Base-by-base conservation (phyloP, 2,329 filamentous ascomycete genomes). In the Aureobasidium vineae region DNA sequence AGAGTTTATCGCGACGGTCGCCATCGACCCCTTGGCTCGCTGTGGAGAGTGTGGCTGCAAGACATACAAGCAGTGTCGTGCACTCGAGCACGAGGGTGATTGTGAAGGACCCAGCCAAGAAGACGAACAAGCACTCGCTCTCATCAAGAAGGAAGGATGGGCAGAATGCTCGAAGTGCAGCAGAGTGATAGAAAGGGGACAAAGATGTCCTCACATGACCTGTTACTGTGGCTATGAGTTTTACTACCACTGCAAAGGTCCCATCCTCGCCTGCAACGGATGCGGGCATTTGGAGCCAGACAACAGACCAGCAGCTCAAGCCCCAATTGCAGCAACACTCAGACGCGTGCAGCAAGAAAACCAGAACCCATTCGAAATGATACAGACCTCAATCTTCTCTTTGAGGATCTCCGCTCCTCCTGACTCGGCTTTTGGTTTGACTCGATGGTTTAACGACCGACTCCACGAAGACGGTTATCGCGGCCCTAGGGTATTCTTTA, bases 161-260 rank as follows among this genome's bases (percentile, higher is more conserved):
- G 31, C 28, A 10, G 15, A 31, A 2, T 63, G 59, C 45, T 28
- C 45, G 1, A 0, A 52, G 7, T 63, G 59, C 21, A 13, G 16
- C 23, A 50, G 59, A 15, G 33, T 63, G 8, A 8, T 52, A 7
- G 45, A 52, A 31, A 40, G 59, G 7, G 21, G 13, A 23, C 5
- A 13, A 2, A 45, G 59, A 7, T 63, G 59, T n/a, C 5, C 59
- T 5, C 59, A 52, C 33, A 63, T 63, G 59, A 63, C 59, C 21
- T 63, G 59, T 16, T 6, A 13, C 4, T 63, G 59, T 23, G 59
- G 59, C 2, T 15, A 63, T 16, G 59, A 63, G 5, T 63, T 50
- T 4, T 63, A 45, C 45, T 50, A 50, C 33, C 59, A 52, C 16
- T 63, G 59, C 11, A 47, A 47, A 8, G 15, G 26, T 1, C 43